Percentiles rank a stretch among this genome's conserved stretches.
Evolutionary conservation across 176 grass and related monocot species (phyloP).

Genomic region (Melocanna baccifera): DNA sequence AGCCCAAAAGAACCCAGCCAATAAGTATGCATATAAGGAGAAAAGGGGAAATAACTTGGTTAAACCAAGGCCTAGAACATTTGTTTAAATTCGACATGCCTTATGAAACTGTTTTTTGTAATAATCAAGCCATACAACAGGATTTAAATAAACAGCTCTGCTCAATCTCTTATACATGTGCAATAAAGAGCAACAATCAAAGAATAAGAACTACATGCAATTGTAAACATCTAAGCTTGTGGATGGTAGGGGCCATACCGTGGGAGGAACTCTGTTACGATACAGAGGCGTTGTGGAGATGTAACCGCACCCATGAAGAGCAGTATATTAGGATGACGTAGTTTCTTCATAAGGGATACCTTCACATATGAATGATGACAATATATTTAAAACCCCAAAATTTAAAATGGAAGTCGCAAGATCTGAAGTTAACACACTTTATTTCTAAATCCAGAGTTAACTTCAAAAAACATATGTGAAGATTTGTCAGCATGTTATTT

Average conservation of each 20-base stretch:
- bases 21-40: background rate
- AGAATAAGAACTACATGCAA: slow-evolving; percentile 17
- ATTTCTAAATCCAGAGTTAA: slow-evolving; percentile 13
- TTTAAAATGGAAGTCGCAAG: slow-evolving; percentile 12
- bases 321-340: slow-evolving; percentile 98
- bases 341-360: slow-evolving; percentile 98
- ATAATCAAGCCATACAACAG: background rate
- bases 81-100: background rate
- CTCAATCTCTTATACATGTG: background rate
- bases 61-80: slow-evolving; percentile 6
- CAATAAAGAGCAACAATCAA: background rate
- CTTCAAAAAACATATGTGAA: slow-evolving; percentile 6
- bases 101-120: background rate
- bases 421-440: background rate
- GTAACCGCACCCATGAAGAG: no score
- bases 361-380: slow-evolving; percentile 36
- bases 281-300: no score
- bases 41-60: background rate
- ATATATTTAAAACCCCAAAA: background rate
- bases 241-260: slow-evolving; percentile 50
- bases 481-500: background rate
- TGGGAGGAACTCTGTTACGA: slow-evolving; percentile 90
- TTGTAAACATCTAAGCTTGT: slow-evolving; percentile 23
- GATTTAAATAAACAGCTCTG: slow-evolving; percentile 19
- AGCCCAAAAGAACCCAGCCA: no score